A percentile compares a stretch with the other conserved stretches of the same genome.
Evolutionary conservation across 2,329 filamentous ascomycete species (phyloP).

Genomic region (Pseudonectria buxi): DNA sequence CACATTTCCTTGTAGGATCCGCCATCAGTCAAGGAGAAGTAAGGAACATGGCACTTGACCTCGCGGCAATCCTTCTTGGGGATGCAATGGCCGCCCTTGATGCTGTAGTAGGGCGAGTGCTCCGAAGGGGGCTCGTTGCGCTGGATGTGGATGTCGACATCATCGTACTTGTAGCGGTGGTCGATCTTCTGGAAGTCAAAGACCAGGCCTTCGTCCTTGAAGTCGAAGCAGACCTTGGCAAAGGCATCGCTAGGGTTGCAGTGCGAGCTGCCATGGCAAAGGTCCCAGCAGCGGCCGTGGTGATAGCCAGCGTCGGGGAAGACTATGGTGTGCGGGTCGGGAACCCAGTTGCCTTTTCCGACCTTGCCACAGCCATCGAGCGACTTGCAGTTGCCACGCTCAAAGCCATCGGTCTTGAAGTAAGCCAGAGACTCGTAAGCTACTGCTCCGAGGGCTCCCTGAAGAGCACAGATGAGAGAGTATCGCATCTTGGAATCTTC

Average conservation of each 20-base stretch:
- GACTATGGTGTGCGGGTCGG: conserved; percentile 18
- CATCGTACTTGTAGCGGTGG: conserved; percentile 21
- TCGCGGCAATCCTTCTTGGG: conserved; percentile 14
- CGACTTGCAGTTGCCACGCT: conserved; percentile 6
- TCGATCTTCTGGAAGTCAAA: conserved; percentile 18
- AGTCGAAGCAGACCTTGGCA: conserved; percentile 19
- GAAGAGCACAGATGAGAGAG: conserved; percentile 18
- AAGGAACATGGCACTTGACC: conserved; percentile 20
- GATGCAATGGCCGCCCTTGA: conserved; percentile 17
- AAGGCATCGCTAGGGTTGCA: conserved; percentile 17
- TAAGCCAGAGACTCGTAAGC: conserved; percentile 19
- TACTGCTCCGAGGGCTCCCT: conserved; percentile 16
- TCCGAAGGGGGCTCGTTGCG: conserved; percentile 13
- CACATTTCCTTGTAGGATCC: conserved; percentile 19
- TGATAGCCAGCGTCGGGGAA: conserved; percentile 17
- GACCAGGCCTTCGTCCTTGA: conserved; percentile 18
- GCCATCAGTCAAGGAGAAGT: conserved; percentile 17
- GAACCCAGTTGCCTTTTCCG: conserved; percentile 20
- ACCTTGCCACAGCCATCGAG: conserved; percentile 17
- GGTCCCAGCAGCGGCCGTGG: conserved; percentile 17
- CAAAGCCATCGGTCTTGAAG: conserved; percentile 10
- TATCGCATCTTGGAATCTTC: conserved; percentile 15
- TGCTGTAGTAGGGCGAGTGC: conserved; percentile 16
- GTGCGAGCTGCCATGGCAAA: conserved; percentile 14
- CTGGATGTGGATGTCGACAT: conserved; percentile 17